Evolutionary conservation across 768 basidiomycete species (phyloP), one percentile per base, ranked within the genome.

Genomic region (Mycena polygramma): DNA sequence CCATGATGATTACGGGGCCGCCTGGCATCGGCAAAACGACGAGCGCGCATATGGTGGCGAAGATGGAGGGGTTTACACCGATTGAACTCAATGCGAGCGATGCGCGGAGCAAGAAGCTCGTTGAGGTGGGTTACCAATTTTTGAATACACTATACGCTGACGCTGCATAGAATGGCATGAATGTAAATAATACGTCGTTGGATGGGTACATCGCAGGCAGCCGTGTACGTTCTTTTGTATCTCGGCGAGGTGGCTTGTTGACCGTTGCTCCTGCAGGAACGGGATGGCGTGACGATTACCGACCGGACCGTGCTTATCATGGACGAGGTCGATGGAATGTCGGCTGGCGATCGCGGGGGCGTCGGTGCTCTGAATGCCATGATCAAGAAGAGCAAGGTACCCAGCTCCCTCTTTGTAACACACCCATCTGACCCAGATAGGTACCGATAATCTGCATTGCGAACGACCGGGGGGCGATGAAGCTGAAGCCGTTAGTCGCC

Each of bases 241-340:
- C 36, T 36, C 41, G n/a, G 22, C 54, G 22, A 7, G 19, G 1
- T 2, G 43, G 53, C n/a, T 58, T 39, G 10, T 14, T 37, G 17
- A 48, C 22, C 20, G 1, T 43, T 45, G 13, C 22, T 15, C 78
- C 13, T 77, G 64, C 66, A 88, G 91, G 80, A 81, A 24, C 90
- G 88, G 11, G 94, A 93, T 70, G 96, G 93, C 3, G 84, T 97
- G 2, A 77, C 83, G 19, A 90, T 98, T 72, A 96, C 93, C 0
- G 89, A 93, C 74, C 89, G 86, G 78, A 89, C 93, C 0, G 95
- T 96, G 73, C 83, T 99, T 53, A 99, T 99, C 78, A 98, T 99
- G 97, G 98, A 99, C 76, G 98, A 99, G 79, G 97, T 99, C 3
- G 98, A 99, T 73, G 98, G 98, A 1, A 99, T 99, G 97, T 97